Conservation (phyloP, 805 yeast species). For the Tetrapisispora fleetii region DNA sequence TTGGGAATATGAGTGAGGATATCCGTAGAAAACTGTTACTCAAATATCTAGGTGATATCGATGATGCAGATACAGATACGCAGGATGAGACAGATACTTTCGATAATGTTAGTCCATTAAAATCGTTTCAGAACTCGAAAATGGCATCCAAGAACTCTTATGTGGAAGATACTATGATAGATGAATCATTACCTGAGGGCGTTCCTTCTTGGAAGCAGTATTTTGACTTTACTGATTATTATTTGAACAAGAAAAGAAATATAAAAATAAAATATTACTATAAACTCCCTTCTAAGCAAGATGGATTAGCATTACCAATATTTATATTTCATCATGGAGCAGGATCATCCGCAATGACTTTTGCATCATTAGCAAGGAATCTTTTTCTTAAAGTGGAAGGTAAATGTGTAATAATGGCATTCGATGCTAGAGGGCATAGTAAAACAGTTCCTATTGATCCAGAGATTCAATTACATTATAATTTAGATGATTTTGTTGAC, state of each 20-base stretch:
- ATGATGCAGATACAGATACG: slow-evolving; percentile 4
- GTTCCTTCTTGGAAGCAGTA: slow-evolving; percentile 18
- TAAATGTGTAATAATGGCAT: slow-evolving; percentile 55
- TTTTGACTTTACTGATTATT: slow-evolving; percentile 13
- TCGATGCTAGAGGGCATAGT: slow-evolving; percentile 87
- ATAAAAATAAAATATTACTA: slow-evolving; percentile 46
- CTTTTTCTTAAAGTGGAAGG: slow-evolving; percentile 27
- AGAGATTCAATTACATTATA: slow-evolving; percentile 29
- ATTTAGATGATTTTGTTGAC: slow-evolving; percentile 40
- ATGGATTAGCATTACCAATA: slow-evolving; percentile 35
- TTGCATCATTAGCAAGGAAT: slow-evolving; percentile 42
- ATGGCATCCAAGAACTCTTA: not conserved
- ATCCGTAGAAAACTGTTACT: slow-evolving; percentile 13
- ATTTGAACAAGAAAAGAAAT: slow-evolving; percentile 10
- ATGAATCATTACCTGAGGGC: not conserved
- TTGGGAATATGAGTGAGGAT: slow-evolving; percentile 14
- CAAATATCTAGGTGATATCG: slow-evolving; percentile 9
- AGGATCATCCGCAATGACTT: slow-evolving; percentile 79
- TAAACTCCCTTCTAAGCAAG: slow-evolving; percentile 36
- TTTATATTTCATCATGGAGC: slow-evolving; percentile 90
- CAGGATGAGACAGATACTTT: slow-evolving; percentile 1
- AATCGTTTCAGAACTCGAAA: not conserved
- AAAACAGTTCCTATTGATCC: slow-evolving; percentile 28
- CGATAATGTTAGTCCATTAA: not conserved
- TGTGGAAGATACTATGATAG: not conserved